These are phyloP conservation scores for Boechera stricta DNA, from an alignment of 345 rosid genomes.

Conservation along the genomic window DNA sequence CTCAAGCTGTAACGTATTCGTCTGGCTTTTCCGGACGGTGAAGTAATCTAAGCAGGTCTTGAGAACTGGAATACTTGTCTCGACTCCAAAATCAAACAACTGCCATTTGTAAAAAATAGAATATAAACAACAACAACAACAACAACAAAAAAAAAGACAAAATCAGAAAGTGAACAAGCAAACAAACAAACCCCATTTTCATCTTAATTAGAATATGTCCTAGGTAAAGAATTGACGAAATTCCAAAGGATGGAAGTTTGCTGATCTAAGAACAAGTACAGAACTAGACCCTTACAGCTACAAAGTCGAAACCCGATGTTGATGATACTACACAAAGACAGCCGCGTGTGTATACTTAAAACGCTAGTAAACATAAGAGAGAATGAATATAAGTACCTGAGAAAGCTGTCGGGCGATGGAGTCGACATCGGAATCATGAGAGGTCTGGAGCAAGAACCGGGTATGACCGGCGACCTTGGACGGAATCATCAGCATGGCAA, in stretches of 20 bases:
- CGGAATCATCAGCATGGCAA: conserved; percentile 59
- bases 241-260: too few relatives aligned
- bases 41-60: conserved; percentile 68
- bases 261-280: too few relatives aligned
- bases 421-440: conserved; percentile 67
- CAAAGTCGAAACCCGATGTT: too few relatives aligned
- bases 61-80: conserved; percentile 63
- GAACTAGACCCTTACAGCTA: too few relatives aligned
- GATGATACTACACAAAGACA: not conserved
- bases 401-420: conserved; percentile 60
- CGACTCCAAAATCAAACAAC: conserved; percentile 71
- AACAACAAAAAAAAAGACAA: not conserved
- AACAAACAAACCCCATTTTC: not conserved
- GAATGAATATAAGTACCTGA: conserved; percentile 51
- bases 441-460: conserved; percentile 69
- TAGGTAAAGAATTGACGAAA: too few relatives aligned
- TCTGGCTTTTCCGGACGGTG: conserved; percentile 51
- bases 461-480: conserved; percentile 61
- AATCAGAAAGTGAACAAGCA: not conserved
- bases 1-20: conserved; percentile 51
- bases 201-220: not conserved
- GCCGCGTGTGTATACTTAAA: not conserved
- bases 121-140: too few relatives aligned
- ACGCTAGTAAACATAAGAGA: not conserved
- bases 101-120: conserved; percentile 30